These are phyloP conservation scores for Microbotryomycetes sp. DNA, from an alignment of 1,284 basidiomycete genomes.

Conservation along the genomic window DNA sequence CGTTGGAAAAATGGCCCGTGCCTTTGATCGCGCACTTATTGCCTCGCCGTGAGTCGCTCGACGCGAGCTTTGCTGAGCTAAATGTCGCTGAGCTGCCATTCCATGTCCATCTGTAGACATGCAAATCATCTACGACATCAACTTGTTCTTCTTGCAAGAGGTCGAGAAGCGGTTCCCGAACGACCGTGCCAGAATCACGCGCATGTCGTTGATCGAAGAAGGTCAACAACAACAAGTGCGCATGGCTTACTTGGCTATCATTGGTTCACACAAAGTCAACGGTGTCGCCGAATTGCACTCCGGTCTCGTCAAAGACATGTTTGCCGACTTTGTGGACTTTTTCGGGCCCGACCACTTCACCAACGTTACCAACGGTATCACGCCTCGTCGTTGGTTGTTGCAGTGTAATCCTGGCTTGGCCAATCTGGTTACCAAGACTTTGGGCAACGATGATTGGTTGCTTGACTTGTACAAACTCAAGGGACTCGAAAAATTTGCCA, in stretches of 20 bases:
- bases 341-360: slow-evolving; percentile 49
- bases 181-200: slow-evolving; percentile 40
- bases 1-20: slow-evolving; percentile 74
- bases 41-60: slow-evolving; percentile 48
- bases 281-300: slow-evolving; percentile 81
- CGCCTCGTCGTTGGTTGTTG: slow-evolving; percentile 66
- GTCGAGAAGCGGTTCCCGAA: slow-evolving; percentile 84
- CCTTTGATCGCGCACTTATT: slow-evolving; percentile 71
- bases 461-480: slow-evolving; percentile 68
- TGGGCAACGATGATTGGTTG: slow-evolving; percentile 75
- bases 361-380: slow-evolving; percentile 79
- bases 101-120: slow-evolving; percentile 44
- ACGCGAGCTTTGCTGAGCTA: slow-evolving; percentile 30
- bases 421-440: slow-evolving; percentile 69
- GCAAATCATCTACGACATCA: slow-evolving; percentile 84
- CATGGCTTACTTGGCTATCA: slow-evolving; percentile 74
- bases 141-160: slow-evolving; percentile 48
- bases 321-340: slow-evolving; percentile 86
- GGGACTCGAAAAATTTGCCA: slow-evolving; percentile 53
- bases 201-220: slow-evolving; percentile 89
- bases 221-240: slow-evolving; percentile 60
- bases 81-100: slow-evolving; percentile 50
- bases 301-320: slow-evolving; percentile 52
- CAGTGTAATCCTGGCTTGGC: slow-evolving; percentile 83
- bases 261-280: slow-evolving; percentile 68